A percentile compares a stretch with the other conserved stretches of the same genome.
Conservation (phyloP, 2,329 filamentous ascomycete species). For the Aspergillus terreus region DNA sequence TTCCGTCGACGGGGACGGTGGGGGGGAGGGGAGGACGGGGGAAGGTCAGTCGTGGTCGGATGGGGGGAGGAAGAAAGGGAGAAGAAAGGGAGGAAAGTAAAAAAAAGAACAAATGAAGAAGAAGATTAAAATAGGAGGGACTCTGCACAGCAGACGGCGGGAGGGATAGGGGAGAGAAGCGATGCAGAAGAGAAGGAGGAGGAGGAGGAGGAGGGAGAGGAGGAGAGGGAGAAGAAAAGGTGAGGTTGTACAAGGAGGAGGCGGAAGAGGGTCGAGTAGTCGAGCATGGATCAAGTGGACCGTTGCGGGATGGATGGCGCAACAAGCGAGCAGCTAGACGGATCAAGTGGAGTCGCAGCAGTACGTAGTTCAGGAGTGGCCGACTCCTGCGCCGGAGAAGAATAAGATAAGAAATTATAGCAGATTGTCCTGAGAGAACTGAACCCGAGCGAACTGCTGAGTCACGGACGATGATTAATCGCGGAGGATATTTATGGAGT, state of each 20-base stretch:
- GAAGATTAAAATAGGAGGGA: background rate
- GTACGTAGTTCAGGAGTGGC: background rate
- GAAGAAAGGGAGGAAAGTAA: constrained; percentile 2
- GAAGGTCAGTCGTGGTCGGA: constrained; percentile 4
- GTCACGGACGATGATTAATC: too few relatives aligned
- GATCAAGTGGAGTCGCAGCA: background rate
- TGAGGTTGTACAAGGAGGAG: constrained; percentile 23
- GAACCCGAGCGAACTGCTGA: too few relatives aligned
- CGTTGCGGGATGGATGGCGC: constrained; percentile 25
- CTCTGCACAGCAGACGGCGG: constrained; percentile 29
- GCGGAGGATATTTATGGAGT: too few relatives aligned
- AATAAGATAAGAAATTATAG: background rate
- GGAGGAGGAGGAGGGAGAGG: constrained; percentile 5
- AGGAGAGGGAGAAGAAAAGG: constrained; percentile 16
- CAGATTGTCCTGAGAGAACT: background rate
- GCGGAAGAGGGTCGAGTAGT: constrained; percentile 27
- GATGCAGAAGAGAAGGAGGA: constrained; percentile 27
- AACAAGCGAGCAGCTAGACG: constrained; percentile 14
- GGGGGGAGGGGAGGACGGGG: constrained; percentile 4
- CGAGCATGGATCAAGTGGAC: constrained; percentile 22
- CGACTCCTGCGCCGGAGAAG: background rate
- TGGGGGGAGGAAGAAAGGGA: constrained; percentile 20
- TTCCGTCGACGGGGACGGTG: constrained; percentile 18
- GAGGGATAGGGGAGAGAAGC: background rate
- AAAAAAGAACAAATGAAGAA: background rate